These are phyloP conservation scores for Trichophyton equinum DNA, from an alignment of 2,329 filamentous ascomycete species.

Conservation along the genomic window DNA sequence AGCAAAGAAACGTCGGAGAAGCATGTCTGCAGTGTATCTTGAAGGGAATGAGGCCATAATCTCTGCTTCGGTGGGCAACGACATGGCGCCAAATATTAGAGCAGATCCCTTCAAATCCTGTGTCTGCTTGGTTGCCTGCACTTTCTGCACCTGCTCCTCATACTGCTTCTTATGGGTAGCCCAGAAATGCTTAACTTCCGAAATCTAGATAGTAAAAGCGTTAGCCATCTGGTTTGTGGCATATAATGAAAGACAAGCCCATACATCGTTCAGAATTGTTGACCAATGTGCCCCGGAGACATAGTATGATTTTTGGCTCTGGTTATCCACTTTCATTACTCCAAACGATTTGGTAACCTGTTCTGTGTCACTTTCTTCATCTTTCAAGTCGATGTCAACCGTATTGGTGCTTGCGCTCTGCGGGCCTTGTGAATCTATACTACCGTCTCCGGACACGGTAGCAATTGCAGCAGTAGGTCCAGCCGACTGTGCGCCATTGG, in stretches of 20 bases:
- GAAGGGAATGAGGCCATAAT: slow-evolving; percentile 67
- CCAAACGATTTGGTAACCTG: slow-evolving; percentile 62
- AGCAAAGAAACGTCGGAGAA: slow-evolving; percentile 85
- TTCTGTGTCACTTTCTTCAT: slow-evolving; percentile 56
- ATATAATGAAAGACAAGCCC: slow-evolving; percentile 14
- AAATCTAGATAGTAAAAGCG: slow-evolving; percentile 43
- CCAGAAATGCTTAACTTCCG: slow-evolving; percentile 91
- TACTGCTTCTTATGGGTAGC: slow-evolving; percentile 74
- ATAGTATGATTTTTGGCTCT: slow-evolving; percentile 65
- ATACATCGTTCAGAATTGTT: slow-evolving; percentile 57
- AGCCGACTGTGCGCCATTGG: slow-evolving; percentile 58
- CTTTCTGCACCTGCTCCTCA: slow-evolving; percentile 65
- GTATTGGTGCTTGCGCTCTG: slow-evolving; percentile 24
- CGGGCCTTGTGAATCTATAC: slow-evolving; percentile 26
- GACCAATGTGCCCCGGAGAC: slow-evolving; percentile 77
- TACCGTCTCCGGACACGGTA: slow-evolving; percentile 37
- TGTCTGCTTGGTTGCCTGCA: slow-evolving; percentile 52
- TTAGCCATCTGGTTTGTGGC: slow-evolving; percentile 2
- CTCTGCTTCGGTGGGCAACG: slow-evolving; percentile 60
- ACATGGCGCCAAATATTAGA: slow-evolving; percentile 62
- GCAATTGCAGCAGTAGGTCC: slow-evolving; percentile 45
- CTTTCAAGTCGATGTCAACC: slow-evolving; percentile 37
- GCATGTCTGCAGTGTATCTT: slow-evolving; percentile 68
- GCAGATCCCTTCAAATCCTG: slow-evolving; percentile 52
- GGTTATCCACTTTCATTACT: slow-evolving; percentile 66